Percentiles rank a stretch among this genome's conserved stretches.
Evolutionary conservation across 208 protist genomes (phyloP).

Genomic region (Crithidia bombi): DNA sequence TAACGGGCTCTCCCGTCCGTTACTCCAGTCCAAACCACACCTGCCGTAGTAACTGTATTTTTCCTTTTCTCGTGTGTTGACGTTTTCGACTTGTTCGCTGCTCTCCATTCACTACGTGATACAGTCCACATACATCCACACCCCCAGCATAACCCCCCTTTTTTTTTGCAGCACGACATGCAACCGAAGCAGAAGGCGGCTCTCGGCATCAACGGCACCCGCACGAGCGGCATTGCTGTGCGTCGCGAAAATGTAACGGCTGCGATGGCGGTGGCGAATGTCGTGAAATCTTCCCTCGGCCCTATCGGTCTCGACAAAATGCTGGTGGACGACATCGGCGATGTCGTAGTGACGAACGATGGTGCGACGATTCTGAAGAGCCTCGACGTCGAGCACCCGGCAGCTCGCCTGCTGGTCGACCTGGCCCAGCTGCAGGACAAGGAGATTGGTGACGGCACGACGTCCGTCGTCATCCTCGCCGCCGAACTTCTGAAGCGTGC

Average conservation of each 20-base stretch:
- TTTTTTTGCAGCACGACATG: constrained; percentile 38
- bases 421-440: constrained; percentile 99
- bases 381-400: constrained; percentile 95
- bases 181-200: constrained; percentile 88
- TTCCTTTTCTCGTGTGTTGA: not conserved
- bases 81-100: not conserved
- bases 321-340: constrained; percentile 99
- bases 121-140: not conserved
- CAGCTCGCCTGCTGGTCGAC: constrained; percentile 98
- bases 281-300: constrained; percentile 99
- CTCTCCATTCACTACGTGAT: too few species aligned
- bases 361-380: constrained; percentile 97
- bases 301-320: constrained; percentile 99
- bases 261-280: constrained; percentile 97
- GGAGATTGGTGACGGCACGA: constrained; percentile 99
- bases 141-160: not conserved
- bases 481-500: constrained; percentile 98
- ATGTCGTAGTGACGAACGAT: constrained; percentile 99
- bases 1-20: too few species aligned
- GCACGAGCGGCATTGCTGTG: constrained; percentile 95
- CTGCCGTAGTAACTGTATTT: too few species aligned
- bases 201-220: constrained; percentile 94
- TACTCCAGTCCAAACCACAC: too few species aligned
- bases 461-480: constrained; percentile 99
- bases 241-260: constrained; percentile 98